Evolutionary conservation across 169 alveolate species (phyloP), one percentile per base, ranked within the genome.

Genomic region (Babesia sp.): DNA sequence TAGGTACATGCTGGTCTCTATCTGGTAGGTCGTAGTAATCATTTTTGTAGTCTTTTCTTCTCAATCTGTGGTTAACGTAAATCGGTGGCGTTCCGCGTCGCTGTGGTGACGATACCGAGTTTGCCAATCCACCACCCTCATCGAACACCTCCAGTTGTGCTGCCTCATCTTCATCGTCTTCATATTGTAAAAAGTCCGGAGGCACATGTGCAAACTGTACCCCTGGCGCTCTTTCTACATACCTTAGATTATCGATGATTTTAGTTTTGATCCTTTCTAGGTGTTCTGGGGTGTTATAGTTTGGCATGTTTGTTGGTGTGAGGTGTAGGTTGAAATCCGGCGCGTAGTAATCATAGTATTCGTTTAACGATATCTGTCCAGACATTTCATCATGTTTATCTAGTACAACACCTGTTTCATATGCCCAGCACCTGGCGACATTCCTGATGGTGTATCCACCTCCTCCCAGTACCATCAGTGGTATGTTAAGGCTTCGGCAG

Each of bases 391-490:
- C 94, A 48, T 94, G 93, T 28, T 75, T 70, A 50, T 91, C 96
- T 20, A 98, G 90, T 28, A 95, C 96, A 20, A 96, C 94, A 0
- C 98, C 99, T 4, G 99, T 98, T 86, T 98, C 99, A 86, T 97
- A 96, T 22, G 99, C 97, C 99, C 99, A 98, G 80, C 99, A 96
- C 60, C 99, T 85, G 0, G 99, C 97, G 8, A 98, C 99, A 86
- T 97, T 97, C 29, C 98, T 90, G 9, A 98, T 97, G 31, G 99
- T 98, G 87, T 98, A 98, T n/a, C 99, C 99, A 6, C 99, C 99
- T 0, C 99, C 99, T 37, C 99, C 99, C 64, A 96, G 68, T 18
- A 96, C 94, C 54, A 97, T 82, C 81, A 95, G 84, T 9, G 99
- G 99, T 26, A 96, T 76, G 29, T 95, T 95, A 84, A 95, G 95